Evolutionary conservation across 768 basidiomycete genomes (phyloP), one percentile per base, ranked within the genome.

Genomic region (Russula sp.): DNA sequence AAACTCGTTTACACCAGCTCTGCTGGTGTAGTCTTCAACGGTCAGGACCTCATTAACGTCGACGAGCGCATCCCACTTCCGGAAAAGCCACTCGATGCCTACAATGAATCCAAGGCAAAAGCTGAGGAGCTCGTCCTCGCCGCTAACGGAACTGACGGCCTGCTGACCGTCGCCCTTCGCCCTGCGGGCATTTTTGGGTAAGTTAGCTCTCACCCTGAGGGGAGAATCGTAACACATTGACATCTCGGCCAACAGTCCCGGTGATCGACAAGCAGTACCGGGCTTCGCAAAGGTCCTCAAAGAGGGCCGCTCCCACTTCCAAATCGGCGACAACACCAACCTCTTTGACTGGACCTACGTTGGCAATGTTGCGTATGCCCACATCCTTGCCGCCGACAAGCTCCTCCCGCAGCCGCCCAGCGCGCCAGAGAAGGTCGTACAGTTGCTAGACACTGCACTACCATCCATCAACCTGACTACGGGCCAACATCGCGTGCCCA

Each of bases 141-240:
- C 34, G 90, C 97, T 14, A 99, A 98, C 68, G 91, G 89, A 5
- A 83, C 87, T 68, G 83, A 81, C 22, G 92, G 90, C 14, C 77
- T 98, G 7, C 73, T 90, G 64, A 98, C 97, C 1, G 92, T 95
- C 49, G 90, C 94, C 14, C 75, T 98, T 46, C 79, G 97, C 42
- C 96, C 96, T 1, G 87, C 95, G 18, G 94, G 96, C 2, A 97
- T 98, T 68, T 98, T 98, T 69, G 97, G 97, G 93, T 91, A 65
- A 55, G 86, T 73, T 4, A 0, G 13, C 14, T 0, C 42, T 13
- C 8, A 6, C 51, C 5, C 22, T 1, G 2, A 16, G 36, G 18
- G 4, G 54, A 22, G 20, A 16, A 46, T 5, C 0, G 29, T 39
- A 14, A 54, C 48, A 14, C 14, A 16, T 10, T 59, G 42, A 54